Conservation (phyloP, 345 rosid species). For the Raphanus sativus region DNA sequence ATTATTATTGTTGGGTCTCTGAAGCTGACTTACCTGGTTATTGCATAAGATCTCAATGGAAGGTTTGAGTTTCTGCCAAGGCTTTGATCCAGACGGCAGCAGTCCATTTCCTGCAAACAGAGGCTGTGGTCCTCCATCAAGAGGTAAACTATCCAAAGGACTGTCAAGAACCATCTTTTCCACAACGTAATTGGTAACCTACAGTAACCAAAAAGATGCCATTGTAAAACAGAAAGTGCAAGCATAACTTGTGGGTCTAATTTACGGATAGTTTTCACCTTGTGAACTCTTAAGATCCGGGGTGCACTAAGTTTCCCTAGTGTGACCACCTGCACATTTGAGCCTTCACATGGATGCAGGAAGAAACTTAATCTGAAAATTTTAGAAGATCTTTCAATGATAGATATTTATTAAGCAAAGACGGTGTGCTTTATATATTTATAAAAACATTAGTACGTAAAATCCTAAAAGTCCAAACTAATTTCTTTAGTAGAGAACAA, state of each 20-base stretch:
- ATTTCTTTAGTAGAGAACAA: conserved; percentile 18
- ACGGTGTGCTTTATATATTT: no score
- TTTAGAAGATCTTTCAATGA: conserved; percentile 1
- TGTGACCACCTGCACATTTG: conserved; percentile 74
- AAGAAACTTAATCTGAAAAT: conserved; percentile 90
- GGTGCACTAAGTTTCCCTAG: conserved; percentile 99
- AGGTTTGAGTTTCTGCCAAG: conserved; percentile 82
- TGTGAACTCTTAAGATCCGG: conserved; percentile 93
- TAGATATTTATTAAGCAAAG: background rate
- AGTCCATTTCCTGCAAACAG: conserved; percentile 67
- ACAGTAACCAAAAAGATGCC: conserved; percentile 14
- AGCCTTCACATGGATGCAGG: conserved; percentile 92
- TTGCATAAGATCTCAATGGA: conserved; percentile 91
- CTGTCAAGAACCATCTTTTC: conserved; percentile 93
- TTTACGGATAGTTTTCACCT: conserved; percentile 51
- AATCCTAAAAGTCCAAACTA: no score
- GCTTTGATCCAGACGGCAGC: conserved; percentile 63
- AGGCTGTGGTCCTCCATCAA: conserved; percentile 71
- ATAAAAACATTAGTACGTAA: no score
- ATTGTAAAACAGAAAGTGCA: conserved; percentile 14
- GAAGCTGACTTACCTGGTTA: conserved; percentile 71
- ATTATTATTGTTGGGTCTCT: conserved; percentile 2
- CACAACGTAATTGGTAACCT: conserved; percentile 93
- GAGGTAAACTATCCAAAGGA: conserved; percentile 55
- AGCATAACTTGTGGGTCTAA: background rate